Base-by-base conservation (phyloP, 2,329 filamentous ascomycete species). In the Sphaceloma murrayae region DNA sequence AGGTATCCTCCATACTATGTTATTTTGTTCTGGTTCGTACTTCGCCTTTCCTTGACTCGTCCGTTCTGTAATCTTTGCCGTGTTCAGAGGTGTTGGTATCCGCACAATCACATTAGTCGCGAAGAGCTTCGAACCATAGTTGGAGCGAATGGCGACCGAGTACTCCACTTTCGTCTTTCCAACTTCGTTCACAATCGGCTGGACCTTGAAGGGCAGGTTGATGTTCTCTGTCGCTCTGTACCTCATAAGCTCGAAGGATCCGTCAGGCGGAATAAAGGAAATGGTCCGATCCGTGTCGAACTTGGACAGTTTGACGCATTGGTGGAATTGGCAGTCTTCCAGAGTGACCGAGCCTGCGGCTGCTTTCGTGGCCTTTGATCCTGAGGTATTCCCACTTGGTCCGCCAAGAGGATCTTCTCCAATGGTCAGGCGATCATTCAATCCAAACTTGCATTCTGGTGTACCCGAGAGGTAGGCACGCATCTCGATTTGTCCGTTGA, bases 141-240 rank as follows among this genome's bases (percentile, higher is more conserved):
- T 98, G 52, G 91, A 88, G 59, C 91, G 88, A 58, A 98, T 88
- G 44, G 87, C 87, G 56, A 98, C 94, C 68, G 86, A 94, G 70
- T 96, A 98, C 66, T 98, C 91, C 49, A 98, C 91, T 65, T 95
- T 96, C 31, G 86, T 91, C 59, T 91, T 93, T 52, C 91, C 89
- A 48, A 96, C 77, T 65, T 98, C 91, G 60, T 94, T 94, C 58
- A 98, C 91, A 54, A 98, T 98, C 53, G 89, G 89, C 61, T 98
- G 91, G 7, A 98, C 87, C 63, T 95, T 96, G 75, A 98, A 98
- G 0, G 91, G 93, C 11, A 98, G 72, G 60, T 98, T 98, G 60
- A 98, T 89, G 59, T 98, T 98, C 63, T 98, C 91, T 17, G 89
- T 96, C 8, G 91, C 88, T 43, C 93, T 86, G 65, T 98, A 98